A percentile compares a stretch with the other conserved stretches of the same genome.
These are phyloP conservation scores for Microsporum canis DNA, from an alignment of 2,329 filamentous ascomycete genomes.

Conservation along the genomic window DNA sequence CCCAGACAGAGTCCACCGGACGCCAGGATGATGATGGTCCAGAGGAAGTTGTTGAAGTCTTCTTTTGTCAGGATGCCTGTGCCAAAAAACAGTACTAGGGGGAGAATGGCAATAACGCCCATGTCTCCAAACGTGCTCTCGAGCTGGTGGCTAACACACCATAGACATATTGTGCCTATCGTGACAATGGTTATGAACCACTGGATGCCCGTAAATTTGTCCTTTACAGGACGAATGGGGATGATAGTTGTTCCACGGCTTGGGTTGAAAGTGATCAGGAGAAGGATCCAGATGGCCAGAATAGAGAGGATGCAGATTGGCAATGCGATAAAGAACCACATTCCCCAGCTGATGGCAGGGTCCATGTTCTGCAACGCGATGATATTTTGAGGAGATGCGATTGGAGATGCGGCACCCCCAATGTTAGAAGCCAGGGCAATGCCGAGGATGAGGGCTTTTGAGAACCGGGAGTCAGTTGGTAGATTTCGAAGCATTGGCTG, in stretches of 20 bases:
- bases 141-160: conserved; percentile 85
- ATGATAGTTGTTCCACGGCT: conserved; percentile 78
- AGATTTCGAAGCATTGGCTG: conserved; percentile 89
- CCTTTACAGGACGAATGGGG: conserved; percentile 78
- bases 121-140: conserved; percentile 88
- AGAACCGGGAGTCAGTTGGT: conserved; percentile 80
- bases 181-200: conserved; percentile 87
- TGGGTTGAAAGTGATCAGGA: conserved; percentile 76
- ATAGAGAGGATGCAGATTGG: conserved; percentile 87
- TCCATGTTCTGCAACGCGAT: conserved; percentile 94
- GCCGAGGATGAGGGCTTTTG: conserved; percentile 86
- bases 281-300: conserved; percentile 74
- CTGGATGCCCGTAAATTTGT: conserved; percentile 76
- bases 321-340: conserved; percentile 94
- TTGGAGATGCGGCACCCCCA: conserved; percentile 89
- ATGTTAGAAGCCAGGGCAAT: conserved; percentile 94
- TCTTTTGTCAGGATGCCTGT: conserved; percentile 94
- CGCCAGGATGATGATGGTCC: conserved; percentile 98
- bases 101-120: conserved; percentile 95
- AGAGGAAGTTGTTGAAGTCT: conserved; percentile 99
- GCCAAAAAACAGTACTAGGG: conserved; percentile 90
- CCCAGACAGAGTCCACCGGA: conserved; percentile 86
- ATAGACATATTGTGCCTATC: conserved; percentile 70
- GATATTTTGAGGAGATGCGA: conserved; percentile 94
- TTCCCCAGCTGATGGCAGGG: conserved; percentile 79